These are phyloP conservation scores for Plasmodium berghei DNA, from an alignment of 169 alveolate genomes.

Conservation along the genomic window DNA sequence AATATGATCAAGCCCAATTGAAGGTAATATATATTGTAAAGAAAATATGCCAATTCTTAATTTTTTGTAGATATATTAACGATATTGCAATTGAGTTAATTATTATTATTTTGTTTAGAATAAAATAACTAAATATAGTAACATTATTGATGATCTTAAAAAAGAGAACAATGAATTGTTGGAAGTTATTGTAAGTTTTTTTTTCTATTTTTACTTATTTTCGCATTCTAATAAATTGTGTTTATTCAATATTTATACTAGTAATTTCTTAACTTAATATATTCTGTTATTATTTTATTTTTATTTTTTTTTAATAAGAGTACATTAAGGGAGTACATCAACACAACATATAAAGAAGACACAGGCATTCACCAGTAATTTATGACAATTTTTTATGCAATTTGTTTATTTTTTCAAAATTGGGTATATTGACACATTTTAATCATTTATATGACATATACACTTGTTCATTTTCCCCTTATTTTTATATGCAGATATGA, in stretches of 20 bases:
- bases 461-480: neutral
- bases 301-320: neutral
- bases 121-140: slow-evolving; percentile 19
- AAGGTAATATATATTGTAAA: slow-evolving; percentile 7
- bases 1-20: slow-evolving; percentile 39
- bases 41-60: neutral
- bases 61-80: too few relatives aligned
- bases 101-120: slow-evolving; percentile 21
- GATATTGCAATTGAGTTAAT: too few relatives aligned
- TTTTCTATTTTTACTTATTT: neutral
- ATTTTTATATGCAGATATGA: slow-evolving; percentile 24
- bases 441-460: neutral
- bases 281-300: neutral
- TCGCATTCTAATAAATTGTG: neutral
- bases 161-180: slow-evolving; percentile 22
- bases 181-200: slow-evolving; percentile 25
- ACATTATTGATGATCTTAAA: slow-evolving; percentile 47
- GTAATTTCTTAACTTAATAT: neutral
- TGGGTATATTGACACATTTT: neutral
- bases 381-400: neutral
- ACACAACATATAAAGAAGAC: slow-evolving; percentile 16
- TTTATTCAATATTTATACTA: neutral
- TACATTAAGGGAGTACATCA: slow-evolving; percentile 37
- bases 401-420: neutral
- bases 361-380: slow-evolving; percentile 46